Base-by-base conservation (phyloP, 2,329 filamentous ascomycete species). In the Celoporthe dispersa region DNA sequence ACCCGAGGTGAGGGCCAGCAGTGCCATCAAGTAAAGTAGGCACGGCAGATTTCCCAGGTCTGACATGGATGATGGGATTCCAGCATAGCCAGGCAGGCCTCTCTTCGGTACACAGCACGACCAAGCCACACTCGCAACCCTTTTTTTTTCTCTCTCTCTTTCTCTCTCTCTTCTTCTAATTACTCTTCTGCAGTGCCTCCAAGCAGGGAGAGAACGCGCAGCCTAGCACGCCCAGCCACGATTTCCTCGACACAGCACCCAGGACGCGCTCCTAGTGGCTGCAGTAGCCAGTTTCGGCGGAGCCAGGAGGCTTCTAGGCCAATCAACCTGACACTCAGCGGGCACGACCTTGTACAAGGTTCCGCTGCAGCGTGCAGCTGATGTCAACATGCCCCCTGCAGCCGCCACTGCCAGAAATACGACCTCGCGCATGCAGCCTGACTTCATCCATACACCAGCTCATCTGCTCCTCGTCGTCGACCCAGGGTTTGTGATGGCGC, bases 211-310 rank as follows among this genome's bases (percentile, higher is more conserved):
- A 9, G 14, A 33, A 59, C 57, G 57, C 57, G 57, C 57, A 60
- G 57, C 31, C 61, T 28, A 63, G 37, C 35, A 39, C n/a, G 62
- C 62, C 62, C 62, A 64, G 62, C 62, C 62, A 64, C 60, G 37
- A 16, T 39, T 28, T 35, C 39, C 11, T 33, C 41, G 25, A 44
- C 16, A 33, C 44, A 31, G 19, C 28, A 19, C 28, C 16, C 44
- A n/a, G 22, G 31, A 48, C 61, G 28, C 33, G 41, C 44, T 64
- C 62, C 37, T 33, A 60, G 57, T 60, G 57, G 57, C 22, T 22
- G 16, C 57, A 9, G 16, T 14, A 11, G 57, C 57, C 44, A 53
- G 14, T 35, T 51, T 31, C 25, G 44, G 62, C 44, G 62, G 62
- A n/a, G 62, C 62, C 14, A 64, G 62, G 62, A 53, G 33, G 9